A percentile compares a stretch with the other conserved stretches of the same genome.
phyloP scores from a whole-genome alignment of 1,284 basidiomycete species.

The Pyrrhoderma noxium region DNA sequence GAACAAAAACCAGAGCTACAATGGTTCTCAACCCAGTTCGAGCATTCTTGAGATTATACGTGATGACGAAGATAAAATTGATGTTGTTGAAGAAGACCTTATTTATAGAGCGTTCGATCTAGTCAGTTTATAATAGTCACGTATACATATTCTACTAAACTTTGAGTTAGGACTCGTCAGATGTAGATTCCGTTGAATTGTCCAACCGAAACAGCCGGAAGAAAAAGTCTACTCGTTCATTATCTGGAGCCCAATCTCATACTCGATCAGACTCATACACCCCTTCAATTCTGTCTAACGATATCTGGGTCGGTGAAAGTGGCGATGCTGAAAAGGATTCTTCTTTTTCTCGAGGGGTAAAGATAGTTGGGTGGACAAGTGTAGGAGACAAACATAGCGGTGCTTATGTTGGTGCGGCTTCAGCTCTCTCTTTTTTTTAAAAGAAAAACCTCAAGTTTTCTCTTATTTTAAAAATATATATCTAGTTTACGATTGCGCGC shows the following conservation, averaged over 20 bases:
- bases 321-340: slow-evolving; percentile 45
- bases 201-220: slow-evolving; percentile 12
- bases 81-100: slow-evolving; percentile 13
- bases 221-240: slow-evolving; percentile 3
- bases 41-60: slow-evolving; percentile 13
- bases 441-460: no score
- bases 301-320: slow-evolving; percentile 55
- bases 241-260: slow-evolving; percentile 16
- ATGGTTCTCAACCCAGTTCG: not conserved
- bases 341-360: slow-evolving; percentile 54
- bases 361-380: slow-evolving; percentile 59
- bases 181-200: not conserved
- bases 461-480: no score
- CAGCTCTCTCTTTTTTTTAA: not conserved
- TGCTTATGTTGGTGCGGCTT: slow-evolving; percentile 49
- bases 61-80: slow-evolving; percentile 14
- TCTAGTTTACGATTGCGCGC: slow-evolving; percentile 15
- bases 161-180: slow-evolving; percentile 5
- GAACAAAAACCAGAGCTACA: no score
- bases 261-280: slow-evolving; percentile 24
- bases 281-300: slow-evolving; percentile 53
- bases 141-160: not conserved
- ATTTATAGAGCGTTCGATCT: slow-evolving; percentile 11
- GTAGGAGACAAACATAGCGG: slow-evolving; percentile 56
- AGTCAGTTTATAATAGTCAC: not conserved